These are phyloP conservation scores for Escovopsis sp. DNA, from an alignment of 2,329 filamentous ascomycete genomes.

Conservation along the genomic window DNA sequence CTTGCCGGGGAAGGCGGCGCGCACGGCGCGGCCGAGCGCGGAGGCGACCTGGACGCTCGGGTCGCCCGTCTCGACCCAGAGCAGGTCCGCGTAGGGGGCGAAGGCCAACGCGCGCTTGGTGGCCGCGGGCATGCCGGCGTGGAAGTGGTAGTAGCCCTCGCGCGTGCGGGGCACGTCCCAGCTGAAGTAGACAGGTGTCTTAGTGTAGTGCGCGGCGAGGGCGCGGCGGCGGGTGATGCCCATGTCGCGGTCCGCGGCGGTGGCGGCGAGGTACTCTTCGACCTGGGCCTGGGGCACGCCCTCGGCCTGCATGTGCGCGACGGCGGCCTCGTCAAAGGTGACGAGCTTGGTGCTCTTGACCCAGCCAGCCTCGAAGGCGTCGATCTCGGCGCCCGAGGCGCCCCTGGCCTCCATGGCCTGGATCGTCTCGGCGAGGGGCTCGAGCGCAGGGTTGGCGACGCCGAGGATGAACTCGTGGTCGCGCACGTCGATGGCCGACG, in stretches of 20 bases:
- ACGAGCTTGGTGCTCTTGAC: slow-evolving; percentile 73
- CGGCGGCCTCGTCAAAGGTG: slow-evolving; percentile 83
- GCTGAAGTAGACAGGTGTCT: slow-evolving; percentile 61
- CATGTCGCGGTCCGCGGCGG: slow-evolving; percentile 52
- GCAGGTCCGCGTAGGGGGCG: slow-evolving; percentile 80
- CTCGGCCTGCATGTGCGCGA: slow-evolving; percentile 55
- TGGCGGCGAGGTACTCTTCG: slow-evolving; percentile 49
- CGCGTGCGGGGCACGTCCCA: slow-evolving; percentile 89
- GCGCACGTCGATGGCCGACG: slow-evolving; percentile 79
- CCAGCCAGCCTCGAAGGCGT: slow-evolving; percentile 76
- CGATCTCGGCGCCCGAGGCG: slow-evolving; percentile 64
- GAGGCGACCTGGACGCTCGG: slow-evolving; percentile 67
- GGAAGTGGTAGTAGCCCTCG: slow-evolving; percentile 88
- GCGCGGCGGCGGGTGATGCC: slow-evolving; percentile 65
- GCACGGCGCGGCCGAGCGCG: slow-evolving; percentile 63
- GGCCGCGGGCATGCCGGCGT: slow-evolving; percentile 67
- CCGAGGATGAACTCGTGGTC: slow-evolving; percentile 97
- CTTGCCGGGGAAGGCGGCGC: slow-evolving; percentile 57
- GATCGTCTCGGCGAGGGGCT: slow-evolving; percentile 74
- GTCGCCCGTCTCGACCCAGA: slow-evolving; percentile 94
- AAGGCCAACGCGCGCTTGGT: slow-evolving; percentile 90
- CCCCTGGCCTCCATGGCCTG: slow-evolving; percentile 80
- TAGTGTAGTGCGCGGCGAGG: slow-evolving; percentile 53
- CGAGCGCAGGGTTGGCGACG: slow-evolving; percentile 56
- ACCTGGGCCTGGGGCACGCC: slow-evolving; percentile 50